These are phyloP conservation scores for Colletotrichum tropicale DNA, from an alignment of 2,329 filamentous ascomycete genomes.

Conservation along the genomic window DNA sequence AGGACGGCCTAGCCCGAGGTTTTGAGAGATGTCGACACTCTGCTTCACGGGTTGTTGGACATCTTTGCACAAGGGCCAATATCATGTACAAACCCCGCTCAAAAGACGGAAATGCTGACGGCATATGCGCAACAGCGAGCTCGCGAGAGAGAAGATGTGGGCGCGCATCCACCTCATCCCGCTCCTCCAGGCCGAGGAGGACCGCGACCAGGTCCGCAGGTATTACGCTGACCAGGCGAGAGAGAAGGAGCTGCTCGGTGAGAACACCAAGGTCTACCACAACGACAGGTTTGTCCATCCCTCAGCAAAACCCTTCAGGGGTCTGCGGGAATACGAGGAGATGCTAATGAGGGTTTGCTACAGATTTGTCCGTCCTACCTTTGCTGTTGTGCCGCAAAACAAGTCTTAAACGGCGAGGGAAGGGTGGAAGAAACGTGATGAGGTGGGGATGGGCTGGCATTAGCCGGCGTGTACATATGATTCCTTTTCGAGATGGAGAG, in stretches of 20 bases:
- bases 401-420: slow-evolving; percentile 47
- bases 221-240: slow-evolving; percentile 85
- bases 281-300: slow-evolving; percentile 73
- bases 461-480: slow-evolving; percentile 6
- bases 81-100: not conserved
- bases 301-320: accelerated
- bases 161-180: slow-evolving; percentile 93
- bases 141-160: slow-evolving; percentile 98
- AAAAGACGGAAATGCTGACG: not conserved
- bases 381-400: slow-evolving; percentile 71
- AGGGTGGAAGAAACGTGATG: not conserved
- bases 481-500: not conserved
- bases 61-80: not conserved
- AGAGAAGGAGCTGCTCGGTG: slow-evolving; percentile 89
- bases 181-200: slow-evolving; percentile 92
- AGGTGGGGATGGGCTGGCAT: not conserved
- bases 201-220: slow-evolving; percentile 90
- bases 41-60: not conserved
- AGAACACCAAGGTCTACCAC: slow-evolving; percentile 85
- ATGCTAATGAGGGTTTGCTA: not conserved
- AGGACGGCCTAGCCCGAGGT: accelerated
- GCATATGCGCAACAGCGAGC: slow-evolving; percentile 66
- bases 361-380: slow-evolving; percentile 84
- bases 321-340: not conserved
- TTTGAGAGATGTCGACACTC: accelerated